phyloP scores from a whole-genome alignment of 371 early-diverging fungal species.

The Circinella umbellata region DNA sequence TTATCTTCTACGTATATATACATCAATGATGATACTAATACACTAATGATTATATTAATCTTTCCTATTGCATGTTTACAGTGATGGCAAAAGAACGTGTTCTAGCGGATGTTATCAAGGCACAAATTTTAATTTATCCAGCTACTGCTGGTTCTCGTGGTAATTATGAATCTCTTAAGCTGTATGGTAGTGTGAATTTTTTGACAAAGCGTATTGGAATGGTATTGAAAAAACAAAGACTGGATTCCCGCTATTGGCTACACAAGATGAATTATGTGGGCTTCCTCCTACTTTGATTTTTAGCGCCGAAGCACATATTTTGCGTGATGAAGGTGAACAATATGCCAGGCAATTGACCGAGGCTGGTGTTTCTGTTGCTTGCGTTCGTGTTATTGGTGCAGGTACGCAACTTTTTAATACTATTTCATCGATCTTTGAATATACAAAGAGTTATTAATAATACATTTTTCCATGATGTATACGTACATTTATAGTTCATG shows the following conservation, averaged over 20 bases:
- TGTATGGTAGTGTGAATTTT: conserved; percentile 13
- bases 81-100: conserved; percentile 26
- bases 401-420: conserved; percentile 1
- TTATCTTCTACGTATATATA: too few species aligned
- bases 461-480: background rate
- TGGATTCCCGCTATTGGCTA: conserved; percentile 16
- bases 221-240: background rate
- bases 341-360: conserved; percentile 30
- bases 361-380: conserved; percentile 35
- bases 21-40: background rate
- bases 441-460: background rate
- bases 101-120: conserved; percentile 12
- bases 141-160: background rate
- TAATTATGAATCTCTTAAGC: conserved; percentile 10
- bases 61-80: background rate
- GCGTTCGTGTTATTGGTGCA: conserved; percentile 23
- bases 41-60: too few species aligned
- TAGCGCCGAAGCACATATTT: conserved; percentile 38
- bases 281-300: conserved; percentile 41
- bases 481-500: conserved; percentile 12
- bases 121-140: conserved; percentile 24
- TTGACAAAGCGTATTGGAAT: conserved; percentile 6
- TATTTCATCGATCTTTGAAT: background rate
- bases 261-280: conserved; percentile 31
- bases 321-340: conserved; percentile 42